These are phyloP conservation scores for Chrysanthemum seticuspe DNA, from an alignment of 129 eudicot species.

Conservation along the genomic window DNA sequence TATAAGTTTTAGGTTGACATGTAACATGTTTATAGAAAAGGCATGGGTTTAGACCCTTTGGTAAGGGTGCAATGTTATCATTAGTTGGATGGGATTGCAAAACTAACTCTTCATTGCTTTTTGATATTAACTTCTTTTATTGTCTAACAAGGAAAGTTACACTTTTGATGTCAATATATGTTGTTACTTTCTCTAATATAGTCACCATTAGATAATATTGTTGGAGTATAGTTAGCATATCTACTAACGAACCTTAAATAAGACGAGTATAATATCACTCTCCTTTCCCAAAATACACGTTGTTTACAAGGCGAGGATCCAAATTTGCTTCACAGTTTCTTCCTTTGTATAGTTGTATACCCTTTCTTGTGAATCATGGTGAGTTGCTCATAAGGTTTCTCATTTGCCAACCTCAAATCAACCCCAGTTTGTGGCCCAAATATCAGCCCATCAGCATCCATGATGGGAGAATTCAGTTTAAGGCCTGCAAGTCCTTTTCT, in stretches of 20 bases:
- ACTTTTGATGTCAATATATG: too few relatives aligned
- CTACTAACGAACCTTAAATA: background rate
- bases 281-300: background rate
- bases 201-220: background rate
- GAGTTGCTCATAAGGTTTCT: background rate
- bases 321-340: background rate
- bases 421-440: background rate
- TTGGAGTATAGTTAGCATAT: too few relatives aligned
- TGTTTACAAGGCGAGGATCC: background rate
- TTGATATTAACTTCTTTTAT: too few relatives aligned
- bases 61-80: too few relatives aligned
- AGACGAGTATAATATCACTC: background rate
- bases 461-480: background rate
- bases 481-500: background rate
- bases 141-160: too few relatives aligned
- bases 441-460: background rate
- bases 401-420: background rate
- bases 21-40: too few relatives aligned
- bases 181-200: background rate
- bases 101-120: too few relatives aligned
- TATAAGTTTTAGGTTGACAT: constrained; percentile 2
- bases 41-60: too few relatives aligned
- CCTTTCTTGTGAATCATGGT: background rate
- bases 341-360: background rate
- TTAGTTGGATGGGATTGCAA: too few relatives aligned